Percentiles rank a stretch among this genome's conserved stretches.
These are phyloP conservation scores for Mollisiaceae sp. DNA, from an alignment of 2,329 filamentous ascomycete genomes.

Conservation along the genomic window DNA sequence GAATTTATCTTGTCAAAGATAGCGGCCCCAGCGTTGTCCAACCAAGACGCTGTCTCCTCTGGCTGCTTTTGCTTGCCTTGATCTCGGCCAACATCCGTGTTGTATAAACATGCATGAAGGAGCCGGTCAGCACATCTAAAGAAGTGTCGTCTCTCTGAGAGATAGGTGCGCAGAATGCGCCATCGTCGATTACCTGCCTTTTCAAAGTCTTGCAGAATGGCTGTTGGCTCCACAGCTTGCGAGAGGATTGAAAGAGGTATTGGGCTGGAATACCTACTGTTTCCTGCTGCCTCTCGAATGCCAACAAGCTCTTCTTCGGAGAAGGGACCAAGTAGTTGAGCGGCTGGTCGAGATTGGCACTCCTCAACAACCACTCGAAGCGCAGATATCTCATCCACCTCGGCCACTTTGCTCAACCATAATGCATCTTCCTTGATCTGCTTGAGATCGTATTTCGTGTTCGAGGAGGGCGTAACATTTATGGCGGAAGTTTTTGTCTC, in stretches of 20 bases:
- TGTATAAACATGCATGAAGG: slow-evolving; percentile 43
- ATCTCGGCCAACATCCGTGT: slow-evolving; percentile 9
- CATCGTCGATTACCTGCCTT: slow-evolving; percentile 65
- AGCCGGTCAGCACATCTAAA: slow-evolving; percentile 63
- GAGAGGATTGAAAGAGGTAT: slow-evolving; percentile 49
- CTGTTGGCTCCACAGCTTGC: slow-evolving; percentile 42
- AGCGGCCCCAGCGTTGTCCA: background rate
- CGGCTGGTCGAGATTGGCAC: slow-evolving; percentile 79
- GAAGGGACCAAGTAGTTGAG: slow-evolving; percentile 71
- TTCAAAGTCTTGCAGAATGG: slow-evolving; percentile 64
- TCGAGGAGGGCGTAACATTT: slow-evolving; percentile 72
- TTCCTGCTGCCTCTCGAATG: slow-evolving; percentile 74
- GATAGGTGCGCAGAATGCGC: slow-evolving; percentile 73
- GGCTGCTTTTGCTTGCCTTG: slow-evolving; percentile 13
- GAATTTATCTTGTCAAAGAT: background rate
- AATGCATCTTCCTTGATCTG: slow-evolving; percentile 82
- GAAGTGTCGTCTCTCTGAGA: slow-evolving; percentile 73
- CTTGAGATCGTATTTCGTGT: slow-evolving; percentile 73
- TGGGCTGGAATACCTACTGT: slow-evolving; percentile 64
- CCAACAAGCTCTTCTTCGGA: slow-evolving; percentile 80
- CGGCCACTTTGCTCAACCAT: slow-evolving; percentile 81
- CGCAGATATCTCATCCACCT: slow-evolving; percentile 81
- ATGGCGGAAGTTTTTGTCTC: slow-evolving; percentile 88
- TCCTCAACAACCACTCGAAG: slow-evolving; percentile 82
- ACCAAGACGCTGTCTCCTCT: background rate